Percentiles rank a stretch among this genome's conserved stretches.
Conservation (phyloP, 192 early-diverging fungal genomes). For the Gorgonomyces haynaldii region DNA sequence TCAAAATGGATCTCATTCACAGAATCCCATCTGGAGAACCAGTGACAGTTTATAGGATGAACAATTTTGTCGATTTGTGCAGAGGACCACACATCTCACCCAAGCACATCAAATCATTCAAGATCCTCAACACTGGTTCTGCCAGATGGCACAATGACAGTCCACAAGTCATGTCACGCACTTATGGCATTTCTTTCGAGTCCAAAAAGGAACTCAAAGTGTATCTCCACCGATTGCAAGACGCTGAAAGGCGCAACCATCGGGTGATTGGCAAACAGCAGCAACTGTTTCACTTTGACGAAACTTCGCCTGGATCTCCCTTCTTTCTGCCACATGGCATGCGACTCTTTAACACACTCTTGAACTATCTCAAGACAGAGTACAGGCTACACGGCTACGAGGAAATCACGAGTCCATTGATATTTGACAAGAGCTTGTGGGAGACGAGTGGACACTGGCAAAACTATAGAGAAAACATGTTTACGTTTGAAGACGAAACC, state of each 20-base stretch:
- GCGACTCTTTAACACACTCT: conserved; percentile 68
- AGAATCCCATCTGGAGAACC: conserved; percentile 28
- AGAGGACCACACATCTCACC: conserved; percentile 69
- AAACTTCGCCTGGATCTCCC: conserved; percentile 31
- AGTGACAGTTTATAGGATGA: conserved; percentile 58
- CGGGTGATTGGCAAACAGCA: conserved; percentile 34
- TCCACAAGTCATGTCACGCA: conserved; percentile 37
- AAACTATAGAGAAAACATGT: conserved; percentile 94
- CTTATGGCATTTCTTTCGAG: conserved; percentile 64
- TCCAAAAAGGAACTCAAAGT: conserved; percentile 34
- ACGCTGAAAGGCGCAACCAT: conserved; percentile 46
- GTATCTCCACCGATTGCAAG: conserved; percentile 36
- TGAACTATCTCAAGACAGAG: conserved; percentile 61
- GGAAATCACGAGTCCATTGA: conserved; percentile 83
- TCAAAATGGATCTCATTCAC: conserved; percentile 58
- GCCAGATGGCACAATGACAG: conserved; percentile 39
- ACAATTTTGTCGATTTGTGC: conserved; percentile 64
- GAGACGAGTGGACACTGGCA: conserved; percentile 91
- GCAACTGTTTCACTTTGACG: conserved; percentile 24
- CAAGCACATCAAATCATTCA: conserved; percentile 41
- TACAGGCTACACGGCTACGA: conserved; percentile 68
- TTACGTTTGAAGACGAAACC: conserved; percentile 42
- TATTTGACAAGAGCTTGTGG: conserved; percentile 90
- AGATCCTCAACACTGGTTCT: conserved; percentile 42
- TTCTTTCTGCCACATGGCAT: conserved; percentile 49